Base-by-base conservation (phyloP, 2,329 filamentous ascomycete species). In the Colletotrichum lupini region DNA sequence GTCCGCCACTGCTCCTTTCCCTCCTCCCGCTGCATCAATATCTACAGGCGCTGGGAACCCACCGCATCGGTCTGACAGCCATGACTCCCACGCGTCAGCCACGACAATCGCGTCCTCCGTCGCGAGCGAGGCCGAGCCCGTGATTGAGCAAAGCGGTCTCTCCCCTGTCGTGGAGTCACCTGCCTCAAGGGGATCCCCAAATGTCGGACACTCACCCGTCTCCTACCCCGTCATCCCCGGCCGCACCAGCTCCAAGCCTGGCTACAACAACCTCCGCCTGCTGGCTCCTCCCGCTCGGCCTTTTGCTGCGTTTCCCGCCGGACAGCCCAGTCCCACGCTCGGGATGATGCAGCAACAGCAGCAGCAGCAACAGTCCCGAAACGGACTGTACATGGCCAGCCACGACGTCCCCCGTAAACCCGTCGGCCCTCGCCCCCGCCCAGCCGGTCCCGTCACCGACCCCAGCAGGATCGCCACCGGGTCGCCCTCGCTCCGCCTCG, bases 131-230 rank as follows among this genome's bases (percentile, higher is more conserved):
- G 46, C 67, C 77, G 63, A 80, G 75, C 49, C 79, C 76, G 19
- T 76, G 76, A 8, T 70, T 55, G 22, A 77, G 62, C 79, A 72
- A 65, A 78, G 74, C 68, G 83, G 81, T 57, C 81, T 89, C 5
- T 87, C 87, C 0, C 87, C 87, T 1, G 87, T 89, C 6, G 80
- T 80, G 14, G 87, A 89, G 76, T 87, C 85, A 0, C 86, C 86
- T 3, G 78, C 78, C 16, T 79, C 81, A 8, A 75, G 66, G 55
- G 61, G 66, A 2, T 73, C 68, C 19, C 68, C 68, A 14, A 76
- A 77, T 22, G 8, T 49, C 42, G 77, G 81, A 26, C 79, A 79
- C 19, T 81, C 82, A 42, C 81, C 81, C 16, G 81, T 81, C 30
- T 77, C 67, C 11, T 79, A 82, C 22, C 82, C 82, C 14, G 77